These are phyloP conservation scores for Pseudogymnoascus sp. DNA, from an alignment of 2,329 filamentous ascomycete genomes.

Conservation along the genomic window DNA sequence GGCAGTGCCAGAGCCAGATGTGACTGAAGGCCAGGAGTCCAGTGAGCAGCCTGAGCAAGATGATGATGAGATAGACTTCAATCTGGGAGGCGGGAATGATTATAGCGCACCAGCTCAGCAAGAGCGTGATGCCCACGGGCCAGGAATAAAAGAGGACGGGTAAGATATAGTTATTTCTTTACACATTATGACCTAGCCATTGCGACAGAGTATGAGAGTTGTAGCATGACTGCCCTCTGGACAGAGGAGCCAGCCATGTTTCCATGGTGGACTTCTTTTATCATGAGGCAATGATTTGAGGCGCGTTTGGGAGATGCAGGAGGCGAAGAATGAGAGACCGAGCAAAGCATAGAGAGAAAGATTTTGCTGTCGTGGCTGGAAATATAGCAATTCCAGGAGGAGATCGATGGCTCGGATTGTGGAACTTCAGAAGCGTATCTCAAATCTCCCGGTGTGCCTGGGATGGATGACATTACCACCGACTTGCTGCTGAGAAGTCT, in stretches of 20 bases:
- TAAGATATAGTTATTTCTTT: slow-evolving; percentile 49
- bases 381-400: neutral
- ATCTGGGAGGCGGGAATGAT: slow-evolving; percentile 38
- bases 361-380: neutral
- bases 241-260: neutral
- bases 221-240: neutral
- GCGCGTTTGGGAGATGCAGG: neutral
- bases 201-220: neutral
- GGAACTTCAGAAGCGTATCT: neutral
- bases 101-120: slow-evolving; percentile 26
- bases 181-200: slow-evolving; percentile 10
- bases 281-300: slow-evolving; percentile 5
- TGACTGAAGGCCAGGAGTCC: slow-evolving; percentile 33
- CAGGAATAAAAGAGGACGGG: slow-evolving; percentile 86
- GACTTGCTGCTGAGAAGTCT: slow-evolving; percentile 1
- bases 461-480: neutral
- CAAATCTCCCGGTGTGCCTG: neutral
- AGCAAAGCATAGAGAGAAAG: neutral
- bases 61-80: slow-evolving; percentile 54
- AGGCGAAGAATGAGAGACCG: neutral
- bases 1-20: slow-evolving; percentile 12
- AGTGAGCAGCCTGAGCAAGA: slow-evolving; percentile 45
- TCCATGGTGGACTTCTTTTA: neutral
- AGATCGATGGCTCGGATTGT: neutral
- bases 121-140: slow-evolving; percentile 39